Percentiles rank a stretch among this genome's conserved stretches.
phyloP scores from a whole-genome alignment of 257 asterid genomes.

The Primulina tabacum region DNA sequence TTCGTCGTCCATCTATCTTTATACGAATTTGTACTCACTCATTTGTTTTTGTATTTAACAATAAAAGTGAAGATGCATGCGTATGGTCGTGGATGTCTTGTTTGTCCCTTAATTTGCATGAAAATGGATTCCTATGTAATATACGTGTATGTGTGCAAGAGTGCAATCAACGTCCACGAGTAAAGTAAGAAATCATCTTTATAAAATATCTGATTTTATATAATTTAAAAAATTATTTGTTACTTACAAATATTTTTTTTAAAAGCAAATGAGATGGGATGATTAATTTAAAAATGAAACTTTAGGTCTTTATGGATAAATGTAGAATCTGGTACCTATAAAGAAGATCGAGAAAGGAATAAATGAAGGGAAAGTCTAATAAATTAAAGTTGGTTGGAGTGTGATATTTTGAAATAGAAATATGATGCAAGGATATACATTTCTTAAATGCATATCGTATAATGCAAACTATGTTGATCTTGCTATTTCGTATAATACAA shows the following conservation, averaged over 20 bases:
- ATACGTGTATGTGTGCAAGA: constrained; percentile 1
- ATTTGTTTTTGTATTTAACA: background rate
- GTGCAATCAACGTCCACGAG: background rate
- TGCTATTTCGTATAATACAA: background rate
- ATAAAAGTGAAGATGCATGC: background rate
- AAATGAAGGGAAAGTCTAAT: too few relatives aligned
- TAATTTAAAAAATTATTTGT: too few relatives aligned
- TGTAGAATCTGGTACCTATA: background rate
- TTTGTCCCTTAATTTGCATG: constrained; percentile 21
- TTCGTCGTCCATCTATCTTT: too few relatives aligned
- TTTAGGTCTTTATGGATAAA: background rate
- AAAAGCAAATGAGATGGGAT: too few relatives aligned
- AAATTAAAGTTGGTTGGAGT: background rate
- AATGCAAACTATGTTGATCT: background rate
- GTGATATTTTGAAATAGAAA: background rate
- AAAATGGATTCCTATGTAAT: background rate
- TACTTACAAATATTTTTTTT: too few relatives aligned
- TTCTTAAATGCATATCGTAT: background rate
- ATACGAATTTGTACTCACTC: too few relatives aligned
- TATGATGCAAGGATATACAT: background rate
- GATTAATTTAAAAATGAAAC: too few relatives aligned
- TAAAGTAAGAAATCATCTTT: too few relatives aligned
- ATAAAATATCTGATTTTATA: too few relatives aligned
- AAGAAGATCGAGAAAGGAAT: too few relatives aligned
- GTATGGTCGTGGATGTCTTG: background rate